Conservation (phyloP, 495 filamentous ascomycete genomes). For the Aspergillus funiculosus region DNA sequence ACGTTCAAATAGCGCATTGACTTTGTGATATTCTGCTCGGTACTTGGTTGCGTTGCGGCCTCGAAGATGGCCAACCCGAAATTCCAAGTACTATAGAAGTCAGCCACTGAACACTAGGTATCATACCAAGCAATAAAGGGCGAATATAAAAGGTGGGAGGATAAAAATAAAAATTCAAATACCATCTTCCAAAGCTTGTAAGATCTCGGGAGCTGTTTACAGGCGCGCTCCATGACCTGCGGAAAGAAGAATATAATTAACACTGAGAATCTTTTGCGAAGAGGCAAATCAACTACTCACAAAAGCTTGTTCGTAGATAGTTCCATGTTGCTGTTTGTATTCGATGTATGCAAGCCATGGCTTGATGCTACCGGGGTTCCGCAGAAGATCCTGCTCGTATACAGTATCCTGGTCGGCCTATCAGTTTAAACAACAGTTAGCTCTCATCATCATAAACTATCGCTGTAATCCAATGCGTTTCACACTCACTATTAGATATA, state of each 20-base stretch:
- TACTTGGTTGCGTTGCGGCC: conserved; percentile 80
- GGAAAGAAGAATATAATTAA: conserved; percentile 1
- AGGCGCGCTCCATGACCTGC: conserved; percentile 77
- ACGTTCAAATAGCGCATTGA: conserved; percentile 92
- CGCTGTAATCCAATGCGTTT: conserved; percentile 3
- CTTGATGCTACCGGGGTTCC: conserved; percentile 79
- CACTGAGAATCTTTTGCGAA: no score
- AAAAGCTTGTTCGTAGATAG: conserved; percentile 84
- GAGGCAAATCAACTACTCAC: conserved; percentile 42
- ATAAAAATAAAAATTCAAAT: conserved; percentile 21
- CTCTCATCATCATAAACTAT: no score
- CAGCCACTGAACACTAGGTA: conserved; percentile 12
- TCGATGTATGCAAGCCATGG: conserved; percentile 96
- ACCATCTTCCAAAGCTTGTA: conserved; percentile 99
- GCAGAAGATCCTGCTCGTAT: conserved; percentile 92
- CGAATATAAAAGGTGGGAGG: neutral
- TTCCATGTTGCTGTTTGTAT: conserved; percentile 83
- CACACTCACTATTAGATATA: conserved; percentile 72
- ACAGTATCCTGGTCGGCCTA: conserved; percentile 82
- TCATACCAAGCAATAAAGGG: no score
- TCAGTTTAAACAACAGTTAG: conserved; percentile 13
- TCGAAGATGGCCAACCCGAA: conserved; percentile 74
- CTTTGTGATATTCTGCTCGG: conserved; percentile 78
- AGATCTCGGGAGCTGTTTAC: conserved; percentile 79
- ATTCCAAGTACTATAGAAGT: conserved; percentile 67